A percentile compares a stretch with the other conserved stretches of the same genome.
These are phyloP conservation scores for Monosporascus sp. DNA, from an alignment of 2,329 filamentous ascomycete genomes.

Conservation along the genomic window DNA sequence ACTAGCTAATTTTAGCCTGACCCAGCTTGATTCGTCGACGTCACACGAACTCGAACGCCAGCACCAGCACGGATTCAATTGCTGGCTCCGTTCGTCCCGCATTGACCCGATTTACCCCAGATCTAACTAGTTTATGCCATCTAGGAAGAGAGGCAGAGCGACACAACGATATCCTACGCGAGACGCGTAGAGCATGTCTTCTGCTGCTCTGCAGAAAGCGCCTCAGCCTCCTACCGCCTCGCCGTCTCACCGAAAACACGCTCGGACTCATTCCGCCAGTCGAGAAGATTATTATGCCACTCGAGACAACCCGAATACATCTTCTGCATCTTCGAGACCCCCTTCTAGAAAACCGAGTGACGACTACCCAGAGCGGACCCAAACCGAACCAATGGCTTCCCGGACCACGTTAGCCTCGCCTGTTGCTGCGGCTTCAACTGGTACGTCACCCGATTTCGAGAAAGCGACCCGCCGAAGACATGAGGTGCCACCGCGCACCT, in stretches of 20 bases:
- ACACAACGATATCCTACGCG: conserved; percentile 15
- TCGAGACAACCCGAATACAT: conserved; percentile 39
- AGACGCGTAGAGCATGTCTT: conserved; percentile 49
- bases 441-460: conserved; percentile 36
- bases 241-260: conserved; percentile 45
- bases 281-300: conserved; percentile 53
- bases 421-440: conserved; percentile 27
- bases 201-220: conserved; percentile 57
- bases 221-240: conserved; percentile 44
- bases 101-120: background rate
- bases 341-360: conserved; percentile 49
- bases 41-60: too few relatives aligned
- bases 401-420: conserved; percentile 39
- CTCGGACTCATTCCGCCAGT: conserved; percentile 45
- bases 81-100: background rate
- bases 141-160: too few relatives aligned
- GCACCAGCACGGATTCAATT: background rate
- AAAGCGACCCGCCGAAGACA: conserved; percentile 48
- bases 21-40: too few relatives aligned
- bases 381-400: conserved; percentile 40
- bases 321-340: conserved; percentile 47
- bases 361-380: conserved; percentile 30
- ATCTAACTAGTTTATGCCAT: too few relatives aligned
- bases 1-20: too few relatives aligned
- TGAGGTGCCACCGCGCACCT: conserved; percentile 74